A percentile compares a stretch with the other conserved stretches of the same genome.
Evolutionary conservation across 495 filamentous ascomycete genomes (phyloP).

Genomic region (Hypoxylon cercidicola): DNA sequence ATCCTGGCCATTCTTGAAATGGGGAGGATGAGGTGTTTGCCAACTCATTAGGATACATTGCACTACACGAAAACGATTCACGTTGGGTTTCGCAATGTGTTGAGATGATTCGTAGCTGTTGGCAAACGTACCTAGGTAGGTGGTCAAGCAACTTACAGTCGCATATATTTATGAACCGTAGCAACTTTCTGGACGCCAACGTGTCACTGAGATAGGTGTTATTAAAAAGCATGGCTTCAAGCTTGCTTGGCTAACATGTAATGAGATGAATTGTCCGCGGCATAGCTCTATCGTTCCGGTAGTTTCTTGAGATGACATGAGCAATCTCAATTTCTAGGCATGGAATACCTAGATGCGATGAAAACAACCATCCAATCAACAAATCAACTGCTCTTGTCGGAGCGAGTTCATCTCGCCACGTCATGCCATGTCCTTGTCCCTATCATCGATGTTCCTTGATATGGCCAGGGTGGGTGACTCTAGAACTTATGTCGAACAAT

Average conservation of each 20-base stretch:
- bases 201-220: neutral
- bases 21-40: too few species aligned
- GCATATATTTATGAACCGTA: too few species aligned
- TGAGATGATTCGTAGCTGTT: too few species aligned
- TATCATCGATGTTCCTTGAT: conserved; percentile 11
- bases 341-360: conserved; percentile 13
- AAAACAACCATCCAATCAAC: conserved; percentile 4
- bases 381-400: conserved; percentile 13
- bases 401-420: conserved; percentile 20
- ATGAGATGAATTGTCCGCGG: conserved; percentile 6
- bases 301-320: conserved; percentile 15
- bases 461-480: conserved; percentile 1
- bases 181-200: too few species aligned
- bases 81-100: too few species aligned
- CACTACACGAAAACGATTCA: too few species aligned
- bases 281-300: conserved; percentile 2
- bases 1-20: too few species aligned
- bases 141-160: too few species aligned
- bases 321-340: conserved; percentile 20
- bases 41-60: too few species aligned
- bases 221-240: neutral
- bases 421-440: conserved; percentile 10
- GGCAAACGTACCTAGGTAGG: too few species aligned
- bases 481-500: conserved; percentile 1
- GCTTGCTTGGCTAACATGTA: neutral